These are phyloP conservation scores for Eucalyptus polybractea DNA, from an alignment of 345 rosid genomes.

Conservation along the genomic window DNA sequence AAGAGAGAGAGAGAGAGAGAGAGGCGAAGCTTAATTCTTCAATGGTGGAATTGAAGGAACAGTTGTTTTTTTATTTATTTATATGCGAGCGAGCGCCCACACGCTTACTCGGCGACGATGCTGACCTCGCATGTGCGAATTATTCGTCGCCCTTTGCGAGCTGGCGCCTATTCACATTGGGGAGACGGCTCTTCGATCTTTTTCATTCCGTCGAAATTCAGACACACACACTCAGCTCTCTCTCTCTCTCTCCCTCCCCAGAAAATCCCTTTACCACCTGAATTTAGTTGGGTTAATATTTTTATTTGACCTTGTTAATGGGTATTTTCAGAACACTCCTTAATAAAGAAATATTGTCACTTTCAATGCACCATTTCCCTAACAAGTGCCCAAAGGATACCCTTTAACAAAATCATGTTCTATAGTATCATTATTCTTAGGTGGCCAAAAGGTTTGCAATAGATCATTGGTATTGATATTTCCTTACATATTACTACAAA, in stretches of 20 bases:
- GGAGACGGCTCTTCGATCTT: not conserved
- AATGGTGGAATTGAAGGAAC: not conserved
- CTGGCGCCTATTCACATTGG: not conserved
- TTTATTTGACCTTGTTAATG: too few species aligned
- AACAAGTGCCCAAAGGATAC: not conserved
- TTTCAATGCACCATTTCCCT: not conserved
- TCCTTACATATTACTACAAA: not conserved
- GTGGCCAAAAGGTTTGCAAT: not conserved
- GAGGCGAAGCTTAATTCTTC: not conserved
- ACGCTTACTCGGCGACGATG: not conserved
- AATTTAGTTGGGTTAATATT: too few species aligned
- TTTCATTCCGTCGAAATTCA: not conserved
- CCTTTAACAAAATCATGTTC: not conserved
- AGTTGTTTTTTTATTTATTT: not conserved
- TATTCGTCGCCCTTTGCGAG: not conserved
- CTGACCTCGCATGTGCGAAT: not conserved
- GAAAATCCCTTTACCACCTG: too few species aligned
- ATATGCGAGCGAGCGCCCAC: not conserved
- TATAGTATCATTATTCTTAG: not conserved
- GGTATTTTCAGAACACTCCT: too few species aligned
- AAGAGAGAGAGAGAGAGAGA: too few species aligned
- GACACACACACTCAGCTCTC: not conserved
- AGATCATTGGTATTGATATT: not conserved
- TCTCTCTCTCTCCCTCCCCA: too few species aligned
- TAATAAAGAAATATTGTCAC: not conserved